Percentiles rank a stretch among this genome's conserved stretches.
Conservation (phyloP, 2,329 filamentous ascomycete genomes). For the Apiospora phragmitis region DNA sequence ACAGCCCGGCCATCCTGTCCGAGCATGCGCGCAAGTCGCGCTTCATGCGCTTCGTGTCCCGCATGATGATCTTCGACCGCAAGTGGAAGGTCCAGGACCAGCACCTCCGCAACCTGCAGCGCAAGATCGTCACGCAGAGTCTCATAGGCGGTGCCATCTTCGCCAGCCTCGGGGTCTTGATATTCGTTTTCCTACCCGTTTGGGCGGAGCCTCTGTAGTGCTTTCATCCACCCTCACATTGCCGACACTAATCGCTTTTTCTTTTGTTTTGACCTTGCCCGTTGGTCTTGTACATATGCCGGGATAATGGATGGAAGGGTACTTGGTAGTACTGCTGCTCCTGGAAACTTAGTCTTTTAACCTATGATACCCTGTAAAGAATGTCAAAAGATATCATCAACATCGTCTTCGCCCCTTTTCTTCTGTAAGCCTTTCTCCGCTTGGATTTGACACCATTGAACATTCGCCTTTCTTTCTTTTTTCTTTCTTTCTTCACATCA, state of each 20-base stretch:
- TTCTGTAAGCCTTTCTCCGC: not conserved
- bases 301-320: not conserved
- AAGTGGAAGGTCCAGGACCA: conserved; percentile 46
- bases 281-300: not conserved
- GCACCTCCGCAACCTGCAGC: conserved; percentile 42
- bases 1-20: conserved; percentile 28
- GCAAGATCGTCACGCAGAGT: conserved; percentile 45
- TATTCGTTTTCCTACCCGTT: conserved; percentile 46
- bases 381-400: not conserved
- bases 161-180: conserved; percentile 34
- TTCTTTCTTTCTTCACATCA: not conserved
- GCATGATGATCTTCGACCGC: conserved; percentile 49
- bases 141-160: conserved; percentile 39
- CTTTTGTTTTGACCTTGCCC: not conserved
- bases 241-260: not conserved
- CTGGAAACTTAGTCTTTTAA: not conserved
- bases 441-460: not conserved
- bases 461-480: too few relatives aligned
- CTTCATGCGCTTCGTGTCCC: conserved; percentile 30
- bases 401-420: not conserved
- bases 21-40: conserved; percentile 29
- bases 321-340: not conserved
- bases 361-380: not conserved
- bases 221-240: not conserved
- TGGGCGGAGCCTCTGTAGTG: conserved; percentile 29